Base-by-base conservation (phyloP, 1,284 basidiomycete species). In the Fomitopsis palustris region DNA sequence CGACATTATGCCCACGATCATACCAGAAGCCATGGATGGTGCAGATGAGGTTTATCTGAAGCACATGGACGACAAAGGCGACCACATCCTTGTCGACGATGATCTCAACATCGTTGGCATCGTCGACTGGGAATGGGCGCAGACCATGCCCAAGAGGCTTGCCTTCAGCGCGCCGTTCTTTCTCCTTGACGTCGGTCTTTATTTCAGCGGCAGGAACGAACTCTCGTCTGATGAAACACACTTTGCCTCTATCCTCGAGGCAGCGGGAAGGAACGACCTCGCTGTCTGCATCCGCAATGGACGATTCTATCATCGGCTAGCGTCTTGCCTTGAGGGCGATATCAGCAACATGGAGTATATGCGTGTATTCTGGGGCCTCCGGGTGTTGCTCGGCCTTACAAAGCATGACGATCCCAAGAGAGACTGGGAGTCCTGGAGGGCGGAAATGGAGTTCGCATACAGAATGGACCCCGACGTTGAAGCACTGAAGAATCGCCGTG, bases 121-220 rank as follows among this genome's bases (percentile, higher is more conserved):
- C 47, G 67, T 73, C 21, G 70, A 73, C 61, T 73, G 70, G 71
- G 70, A 74, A 53, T 68, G 69, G 68, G 66, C 64, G 3, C 62
- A 67, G 53, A 65, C 60, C 33, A 54, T 60, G 10, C 42, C 65
- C 7, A 58, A 60, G 39, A 33, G 55, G 9, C 58, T 64, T 19
- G 69, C 68, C 19, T 65, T 67, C 39, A 57, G 65, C 33, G 57
- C 59, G 6, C 57, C 60, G 8, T 25, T 59, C 4, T 60, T 57
- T 23, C 49, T 63, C n/a, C 33, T 63, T 27, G 47, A 55, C 29
- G 56, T 54, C 49, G 25, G 27, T 2, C 38, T 23, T 31, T 33
- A 19, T 35, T 39, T 59, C 52, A 51, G 56, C 16, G 56, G 56
- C 1, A 19, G 49, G 17, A 63, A 63, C 54, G 27, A 35, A 3